Conservation (phyloP, 768 basidiomycete genomes). For the Tulasnella sp. region DNA sequence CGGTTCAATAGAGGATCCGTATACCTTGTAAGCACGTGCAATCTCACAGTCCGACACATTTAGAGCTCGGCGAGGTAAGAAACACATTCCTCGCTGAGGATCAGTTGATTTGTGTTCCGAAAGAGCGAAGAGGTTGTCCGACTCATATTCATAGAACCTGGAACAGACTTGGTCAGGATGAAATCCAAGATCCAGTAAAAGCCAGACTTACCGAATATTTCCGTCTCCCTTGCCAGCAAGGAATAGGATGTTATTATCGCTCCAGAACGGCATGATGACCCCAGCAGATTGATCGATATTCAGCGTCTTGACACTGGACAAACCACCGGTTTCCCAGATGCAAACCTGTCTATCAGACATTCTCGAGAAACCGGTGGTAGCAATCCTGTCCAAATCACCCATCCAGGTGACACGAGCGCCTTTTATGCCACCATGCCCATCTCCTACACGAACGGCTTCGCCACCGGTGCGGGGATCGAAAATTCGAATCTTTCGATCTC, state of each 20-base stretch:
- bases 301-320: slow-evolving; percentile 64
- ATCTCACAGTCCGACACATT: slow-evolving; percentile 89
- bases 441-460: slow-evolving; percentile 68
- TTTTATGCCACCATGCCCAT: slow-evolving; percentile 90
- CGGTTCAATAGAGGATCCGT: slow-evolving; percentile 62
- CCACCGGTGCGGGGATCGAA: slow-evolving; percentile 80
- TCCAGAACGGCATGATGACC: slow-evolving; percentile 96
- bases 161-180: neutral
- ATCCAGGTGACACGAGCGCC: slow-evolving; percentile 82
- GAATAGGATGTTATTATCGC: slow-evolving; percentile 84
- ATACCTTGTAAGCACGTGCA: slow-evolving; percentile 83
- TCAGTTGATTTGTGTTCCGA: slow-evolving; percentile 80
- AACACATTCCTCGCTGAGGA: slow-evolving; percentile 94
- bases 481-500: slow-evolving; percentile 82
- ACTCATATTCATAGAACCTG: slow-evolving; percentile 81
- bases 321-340: slow-evolving; percentile 75
- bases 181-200: slow-evolving; percentile 9
- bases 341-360: slow-evolving; percentile 89
- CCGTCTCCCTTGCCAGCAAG: slow-evolving; percentile 64
- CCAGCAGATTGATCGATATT: slow-evolving; percentile 83
- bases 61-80: slow-evolving; percentile 84
- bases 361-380: slow-evolving; percentile 92
- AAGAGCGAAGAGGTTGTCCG: slow-evolving; percentile 60
- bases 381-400: slow-evolving; percentile 77
- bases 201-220: slow-evolving; percentile 51